phyloP scores from a whole-genome alignment of 208 protist genomes.

The Kentomonas sorsogonicus region DNA sequence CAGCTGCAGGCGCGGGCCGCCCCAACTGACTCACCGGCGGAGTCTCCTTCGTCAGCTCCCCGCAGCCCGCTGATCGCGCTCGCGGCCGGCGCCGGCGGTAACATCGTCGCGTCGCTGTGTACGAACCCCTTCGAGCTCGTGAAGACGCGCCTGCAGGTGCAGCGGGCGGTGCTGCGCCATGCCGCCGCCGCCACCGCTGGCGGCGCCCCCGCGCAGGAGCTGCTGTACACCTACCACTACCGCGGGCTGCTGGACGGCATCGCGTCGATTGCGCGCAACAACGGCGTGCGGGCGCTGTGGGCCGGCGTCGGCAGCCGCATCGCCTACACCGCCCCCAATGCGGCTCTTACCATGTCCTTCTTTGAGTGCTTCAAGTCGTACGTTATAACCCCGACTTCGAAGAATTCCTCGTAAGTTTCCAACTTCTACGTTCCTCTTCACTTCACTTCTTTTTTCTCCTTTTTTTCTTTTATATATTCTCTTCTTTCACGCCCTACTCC shows the following conservation, averaged over 20 bases:
- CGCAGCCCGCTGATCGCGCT: conserved; percentile 33
- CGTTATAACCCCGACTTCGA: neutral
- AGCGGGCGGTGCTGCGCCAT: conserved; percentile 45
- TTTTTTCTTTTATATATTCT: conserved; percentile 10
- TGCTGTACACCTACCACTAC: conserved; percentile 61
- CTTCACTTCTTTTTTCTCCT: neutral
- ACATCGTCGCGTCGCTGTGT: conserved; percentile 48
- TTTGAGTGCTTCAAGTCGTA: conserved; percentile 40
- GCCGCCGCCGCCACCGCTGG: neutral
- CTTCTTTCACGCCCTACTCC: neutral
- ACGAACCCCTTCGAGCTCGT: conserved; percentile 90
- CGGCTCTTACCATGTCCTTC: conserved; percentile 79
- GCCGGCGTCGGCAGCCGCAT: conserved; percentile 48
- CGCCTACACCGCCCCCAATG: conserved; percentile 65
- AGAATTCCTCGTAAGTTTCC: conserved; percentile 2
- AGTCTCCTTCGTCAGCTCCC: neutral
- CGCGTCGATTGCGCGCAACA: conserved; percentile 22
- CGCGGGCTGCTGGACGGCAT: conserved; percentile 50
- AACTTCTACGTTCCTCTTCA: neutral
- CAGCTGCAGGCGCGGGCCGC: conserved; percentile 16
- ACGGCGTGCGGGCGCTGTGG: conserved; percentile 67
- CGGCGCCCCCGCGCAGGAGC: neutral
- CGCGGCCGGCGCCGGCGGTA: conserved; percentile 45
- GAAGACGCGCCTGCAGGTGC: conserved; percentile 88
- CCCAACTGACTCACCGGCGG: neutral